These are phyloP conservation scores for Neurospora africana DNA, from an alignment of 495 filamentous ascomycete species.

Conservation along the genomic window DNA sequence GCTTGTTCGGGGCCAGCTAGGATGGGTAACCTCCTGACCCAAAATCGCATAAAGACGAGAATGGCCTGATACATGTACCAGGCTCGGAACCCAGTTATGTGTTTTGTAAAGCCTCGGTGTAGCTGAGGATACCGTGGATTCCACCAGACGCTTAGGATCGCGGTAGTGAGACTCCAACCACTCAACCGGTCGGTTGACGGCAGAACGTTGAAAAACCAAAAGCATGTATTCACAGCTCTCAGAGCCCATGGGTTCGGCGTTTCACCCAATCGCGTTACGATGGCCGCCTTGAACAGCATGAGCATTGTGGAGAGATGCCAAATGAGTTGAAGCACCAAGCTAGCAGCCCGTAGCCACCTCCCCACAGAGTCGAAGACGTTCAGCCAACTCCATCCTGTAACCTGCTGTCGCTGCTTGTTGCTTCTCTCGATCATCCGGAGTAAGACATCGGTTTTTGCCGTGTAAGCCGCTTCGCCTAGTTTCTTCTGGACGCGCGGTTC, in stretches of 20 bases:
- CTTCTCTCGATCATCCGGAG: slow-evolving; percentile 57
- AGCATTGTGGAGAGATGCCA: slow-evolving; percentile 40
- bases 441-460: slow-evolving; percentile 68
- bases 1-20: slow-evolving; percentile 32
- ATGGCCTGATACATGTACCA: slow-evolving; percentile 63
- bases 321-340: slow-evolving; percentile 38
- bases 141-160: slow-evolving; percentile 59
- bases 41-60: slow-evolving; percentile 45
- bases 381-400: slow-evolving; percentile 35
- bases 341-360: slow-evolving; percentile 43
- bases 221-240: slow-evolving; percentile 24
- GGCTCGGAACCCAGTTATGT: slow-evolving; percentile 52
- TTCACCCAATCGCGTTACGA: slow-evolving; percentile 18
- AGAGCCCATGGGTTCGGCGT: slow-evolving; percentile 13
- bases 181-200: slow-evolving; percentile 29
- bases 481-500: slow-evolving; percentile 53
- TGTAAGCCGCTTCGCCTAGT: slow-evolving; percentile 59
- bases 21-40: slow-evolving; percentile 39
- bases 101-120: slow-evolving; percentile 49
- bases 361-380: slow-evolving; percentile 39
- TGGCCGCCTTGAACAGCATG: slow-evolving; percentile 12
- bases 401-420: slow-evolving; percentile 35
- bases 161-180: slow-evolving; percentile 39
- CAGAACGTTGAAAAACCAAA: slow-evolving; percentile 10
- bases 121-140: slow-evolving; percentile 60